Evolutionary conservation across 176 grass and related monocot genomes (phyloP), one percentile per base, ranked within the genome.

Genomic region (Otatea glauca): DNA sequence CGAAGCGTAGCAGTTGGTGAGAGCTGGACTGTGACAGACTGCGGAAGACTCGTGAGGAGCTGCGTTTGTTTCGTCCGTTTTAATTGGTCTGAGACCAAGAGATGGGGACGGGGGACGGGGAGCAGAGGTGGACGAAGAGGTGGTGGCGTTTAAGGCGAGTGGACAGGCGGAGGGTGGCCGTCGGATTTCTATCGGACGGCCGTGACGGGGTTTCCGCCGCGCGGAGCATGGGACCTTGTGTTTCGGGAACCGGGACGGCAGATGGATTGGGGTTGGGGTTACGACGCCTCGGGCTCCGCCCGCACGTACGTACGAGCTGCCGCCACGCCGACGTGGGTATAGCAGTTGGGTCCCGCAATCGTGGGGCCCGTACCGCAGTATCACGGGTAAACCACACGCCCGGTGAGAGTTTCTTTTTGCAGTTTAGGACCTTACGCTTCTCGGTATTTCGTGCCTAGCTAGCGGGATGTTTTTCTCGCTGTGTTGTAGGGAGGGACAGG

Each of bases 191-290:
- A 70, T 53, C 75, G 61, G 51, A 84, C 84, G 85, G 79, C 13
- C 0, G 5, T 2, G 0, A 13, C 0, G 0, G 67, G 49, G 21
- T 5, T 78, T 27, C 23, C 24, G 32, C 20, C 42, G n/a, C 49
- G 18, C 80, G 89, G 80, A 55, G 75, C 80, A 87, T 84, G 84
- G 80, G 81, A 7, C 75, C 80, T 34, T 42, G 69, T 91, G 81
- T 68, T 76, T 70, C 80, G 84, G 85, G 80, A 72, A 27, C 5
- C 63, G 70, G 32, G 77, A 25, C 21, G 47, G 65, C 37, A 18
- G 69, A 21, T 51, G 14, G 49, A 48, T 48, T 37, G 35, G 12
- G 45, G 12, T 5, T 64, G 77, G 64, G 50, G 9, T 72, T 41
- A 83, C 74, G 39, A 29, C 59, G 68, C 60, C 84, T 83, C 58